Percentiles rank a stretch among this genome's conserved stretches.
Conservation (phyloP, 805 yeast species). For the Komagataella mondaviorum region DNA sequence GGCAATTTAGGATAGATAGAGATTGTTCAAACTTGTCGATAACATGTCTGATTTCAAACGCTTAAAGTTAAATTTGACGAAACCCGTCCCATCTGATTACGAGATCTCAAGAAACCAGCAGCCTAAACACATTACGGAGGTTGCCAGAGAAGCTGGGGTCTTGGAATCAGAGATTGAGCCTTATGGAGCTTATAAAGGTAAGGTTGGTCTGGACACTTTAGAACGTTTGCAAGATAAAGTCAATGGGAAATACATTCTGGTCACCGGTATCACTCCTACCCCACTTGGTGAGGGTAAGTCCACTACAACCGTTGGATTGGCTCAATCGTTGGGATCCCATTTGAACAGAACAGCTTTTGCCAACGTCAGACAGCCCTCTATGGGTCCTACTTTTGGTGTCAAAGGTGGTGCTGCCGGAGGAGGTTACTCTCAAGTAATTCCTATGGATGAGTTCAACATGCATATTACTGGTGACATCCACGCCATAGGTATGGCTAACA, state of each 20-base stretch:
- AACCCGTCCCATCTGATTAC: slow-evolving; percentile 84
- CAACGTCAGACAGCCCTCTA: slow-evolving; percentile 92
- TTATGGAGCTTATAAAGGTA: slow-evolving; percentile 83
- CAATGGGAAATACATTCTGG: slow-evolving; percentile 80
- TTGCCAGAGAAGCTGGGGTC: slow-evolving; percentile 79
- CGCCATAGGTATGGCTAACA: slow-evolving; percentile 89
- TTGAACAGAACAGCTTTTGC: slow-evolving; percentile 76
- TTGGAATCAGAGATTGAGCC: slow-evolving; percentile 70
- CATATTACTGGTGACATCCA: slow-evolving; percentile 97
- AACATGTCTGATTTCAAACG: slow-evolving; percentile 22
- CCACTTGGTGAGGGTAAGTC: slow-evolving; percentile 98
- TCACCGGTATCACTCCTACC: slow-evolving; percentile 96
- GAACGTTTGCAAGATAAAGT: slow-evolving; percentile 50
- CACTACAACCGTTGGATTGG: slow-evolving; percentile 90
- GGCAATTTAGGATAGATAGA: not conserved
- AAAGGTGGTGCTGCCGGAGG: slow-evolving; percentile 99
- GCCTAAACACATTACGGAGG: slow-evolving; percentile 66
- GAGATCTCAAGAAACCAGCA: slow-evolving; percentile 80
- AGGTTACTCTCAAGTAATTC: slow-evolving; percentile 94
- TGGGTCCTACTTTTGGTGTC: slow-evolving; percentile 98
- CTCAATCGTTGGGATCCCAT: slow-evolving; percentile 94
- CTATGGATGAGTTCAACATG: slow-evolving; percentile 98
- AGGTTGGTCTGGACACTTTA: slow-evolving; percentile 56
- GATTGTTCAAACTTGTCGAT: not conserved
- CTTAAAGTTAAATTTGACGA: slow-evolving; percentile 20